Conservation (phyloP, 805 yeast species). For the Yamadazyma laniorum region DNA sequence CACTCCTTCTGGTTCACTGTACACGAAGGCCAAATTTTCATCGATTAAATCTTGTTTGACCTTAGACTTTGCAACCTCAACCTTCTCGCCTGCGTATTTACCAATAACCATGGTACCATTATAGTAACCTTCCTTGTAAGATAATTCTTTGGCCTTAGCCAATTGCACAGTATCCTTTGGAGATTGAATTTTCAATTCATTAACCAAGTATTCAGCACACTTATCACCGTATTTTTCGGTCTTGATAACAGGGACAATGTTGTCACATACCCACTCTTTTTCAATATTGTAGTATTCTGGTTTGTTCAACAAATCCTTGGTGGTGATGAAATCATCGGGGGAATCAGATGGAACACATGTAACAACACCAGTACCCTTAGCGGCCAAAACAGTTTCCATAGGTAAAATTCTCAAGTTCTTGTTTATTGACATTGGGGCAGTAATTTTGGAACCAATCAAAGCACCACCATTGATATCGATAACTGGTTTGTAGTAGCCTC, state of each 20-base stretch:
- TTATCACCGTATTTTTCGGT: conserved; percentile 87
- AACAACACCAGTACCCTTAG: conserved; percentile 98
- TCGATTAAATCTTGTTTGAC: conserved; percentile 80
- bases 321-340: conserved; percentile 93
- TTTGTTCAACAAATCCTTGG: conserved; percentile 78
- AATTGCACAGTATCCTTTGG: conserved; percentile 88
- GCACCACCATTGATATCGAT: conserved; percentile 63
- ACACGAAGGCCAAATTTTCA: conserved; percentile 77
- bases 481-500: conserved; percentile 72
- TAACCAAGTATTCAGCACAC: conserved; percentile 81
- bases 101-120: conserved; percentile 82
- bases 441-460: conserved; percentile 82
- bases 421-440: conserved; percentile 77
- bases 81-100: conserved; percentile 81
- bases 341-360: conserved; percentile 99
- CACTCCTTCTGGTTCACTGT: conserved; percentile 89
- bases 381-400: conserved; percentile 94
- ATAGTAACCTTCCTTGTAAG: conserved; percentile 96
- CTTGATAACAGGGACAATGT: conserved; percentile 67
- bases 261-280: conserved; percentile 79
- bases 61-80: conserved; percentile 86
- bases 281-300: conserved; percentile 87
- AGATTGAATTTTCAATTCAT: conserved; percentile 86
- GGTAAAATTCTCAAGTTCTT: conserved; percentile 81
- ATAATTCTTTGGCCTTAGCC: conserved; percentile 89